A percentile compares a stretch with the other conserved stretches of the same genome.
These are phyloP conservation scores for Paraconiothyrium brasiliense DNA, from an alignment of 2,329 filamentous ascomycete genomes.

Conservation along the genomic window DNA sequence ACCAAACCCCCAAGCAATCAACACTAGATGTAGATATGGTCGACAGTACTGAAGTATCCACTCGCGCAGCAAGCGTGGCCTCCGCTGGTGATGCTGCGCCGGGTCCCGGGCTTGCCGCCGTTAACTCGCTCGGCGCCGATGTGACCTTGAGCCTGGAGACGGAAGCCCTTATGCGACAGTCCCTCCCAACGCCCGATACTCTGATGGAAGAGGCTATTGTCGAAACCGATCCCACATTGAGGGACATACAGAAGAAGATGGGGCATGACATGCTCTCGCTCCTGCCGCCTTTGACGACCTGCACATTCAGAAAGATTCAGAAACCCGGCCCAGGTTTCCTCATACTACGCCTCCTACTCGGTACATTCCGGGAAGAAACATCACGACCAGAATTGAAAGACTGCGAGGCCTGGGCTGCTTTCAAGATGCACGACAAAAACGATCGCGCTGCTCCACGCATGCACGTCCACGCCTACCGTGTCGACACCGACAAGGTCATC, in stretches of 20 bases:
- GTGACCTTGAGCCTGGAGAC: conserved; percentile 4
- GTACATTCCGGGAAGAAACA: conserved; percentile 1
- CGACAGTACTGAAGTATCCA: neutral
- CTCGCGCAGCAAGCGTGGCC: conserved; percentile 2
- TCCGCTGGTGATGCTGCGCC: neutral
- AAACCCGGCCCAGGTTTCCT: conserved; percentile 9
- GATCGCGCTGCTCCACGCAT: conserved; percentile 16
- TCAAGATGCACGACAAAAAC: conserved; percentile 18
- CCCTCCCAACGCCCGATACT: conserved; percentile 8
- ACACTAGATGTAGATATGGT: neutral
- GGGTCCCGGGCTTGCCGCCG: neutral
- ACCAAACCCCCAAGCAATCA: conserved; percentile 1
- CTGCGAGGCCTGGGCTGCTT: conserved; percentile 15
- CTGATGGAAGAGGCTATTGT: conserved; percentile 4
- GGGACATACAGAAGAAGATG: conserved; percentile 6
- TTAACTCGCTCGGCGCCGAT: neutral
- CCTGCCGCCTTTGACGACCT: conserved; percentile 8
- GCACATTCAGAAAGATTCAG: conserved; percentile 13
- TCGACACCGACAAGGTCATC: conserved; percentile 2
- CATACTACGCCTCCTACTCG: conserved; percentile 13
- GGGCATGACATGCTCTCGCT: conserved; percentile 9
- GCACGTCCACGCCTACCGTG: conserved; percentile 10
- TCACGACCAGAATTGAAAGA: conserved; percentile 2
- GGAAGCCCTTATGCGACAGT: neutral
- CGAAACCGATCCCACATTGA: conserved; percentile 11